Percentiles rank a stretch among this genome's conserved stretches.
Conservation (phyloP, 2,329 filamentous ascomycete genomes). For the Sarocladium strictum region DNA sequence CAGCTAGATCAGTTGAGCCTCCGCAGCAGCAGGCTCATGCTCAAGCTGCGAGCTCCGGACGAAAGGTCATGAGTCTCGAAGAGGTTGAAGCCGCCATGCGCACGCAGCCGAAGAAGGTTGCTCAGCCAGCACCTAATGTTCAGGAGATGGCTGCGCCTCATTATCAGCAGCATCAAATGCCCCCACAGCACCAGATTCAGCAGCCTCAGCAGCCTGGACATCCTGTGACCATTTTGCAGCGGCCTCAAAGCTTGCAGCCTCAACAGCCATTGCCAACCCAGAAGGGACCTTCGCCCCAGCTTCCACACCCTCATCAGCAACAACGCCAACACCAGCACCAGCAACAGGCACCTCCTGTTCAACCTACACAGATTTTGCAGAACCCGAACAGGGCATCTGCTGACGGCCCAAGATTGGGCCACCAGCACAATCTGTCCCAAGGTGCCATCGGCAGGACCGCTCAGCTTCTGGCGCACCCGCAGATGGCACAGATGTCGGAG, state of each 20-base stretch:
- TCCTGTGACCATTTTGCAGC: constrained; percentile 50
- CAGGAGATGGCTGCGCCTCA: constrained; percentile 14
- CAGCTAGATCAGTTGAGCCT: constrained; percentile 36
- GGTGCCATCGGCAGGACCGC: constrained; percentile 38
- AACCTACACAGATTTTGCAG: constrained; percentile 71
- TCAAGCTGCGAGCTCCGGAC: constrained; percentile 29
- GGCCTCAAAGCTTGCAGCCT: constrained; percentile 38
- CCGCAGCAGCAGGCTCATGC: constrained; percentile 21
- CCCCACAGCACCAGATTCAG: constrained; percentile 33
- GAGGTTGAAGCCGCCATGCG: constrained; percentile 95
- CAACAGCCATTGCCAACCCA: constrained; percentile 28
- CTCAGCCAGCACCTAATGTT: constrained; percentile 19
- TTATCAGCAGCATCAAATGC: constrained; percentile 14
- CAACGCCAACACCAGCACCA: constrained; percentile 15
- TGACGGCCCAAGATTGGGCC: constrained; percentile 35
- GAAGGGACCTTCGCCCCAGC: constrained; percentile 12
- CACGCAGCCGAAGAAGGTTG: constrained; percentile 53
- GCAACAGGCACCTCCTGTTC: constrained; percentile 31
- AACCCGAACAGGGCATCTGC: constrained; percentile 63
- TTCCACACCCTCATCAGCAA: constrained; percentile 29
- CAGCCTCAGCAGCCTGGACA: constrained; percentile 31
- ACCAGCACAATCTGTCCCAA: constrained; percentile 40
- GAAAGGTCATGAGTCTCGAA: constrained; percentile 91
- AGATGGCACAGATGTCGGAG: constrained; percentile 67
- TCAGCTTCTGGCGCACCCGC: constrained; percentile 29